A percentile compares a stretch with the other conserved stretches of the same genome.
phyloP scores from a whole-genome alignment of 495 filamentous ascomycete species.

The Usnea hakonensis region DNA sequence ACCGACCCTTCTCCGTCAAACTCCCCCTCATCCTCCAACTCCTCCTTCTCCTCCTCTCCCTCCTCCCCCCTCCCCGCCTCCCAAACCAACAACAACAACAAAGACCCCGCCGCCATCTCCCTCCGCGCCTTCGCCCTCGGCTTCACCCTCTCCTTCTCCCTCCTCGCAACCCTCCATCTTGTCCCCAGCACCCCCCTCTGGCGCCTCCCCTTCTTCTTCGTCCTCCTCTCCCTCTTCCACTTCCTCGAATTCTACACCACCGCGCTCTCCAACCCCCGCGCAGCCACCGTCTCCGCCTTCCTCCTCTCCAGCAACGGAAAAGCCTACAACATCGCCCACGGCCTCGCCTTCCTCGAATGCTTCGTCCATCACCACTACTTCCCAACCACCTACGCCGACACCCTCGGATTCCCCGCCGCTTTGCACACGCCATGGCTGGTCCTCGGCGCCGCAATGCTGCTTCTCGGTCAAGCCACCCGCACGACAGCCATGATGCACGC shows the following conservation, averaged over 20 bases:
- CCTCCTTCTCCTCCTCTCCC: background rate
- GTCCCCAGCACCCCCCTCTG: slow-evolving; percentile 53
- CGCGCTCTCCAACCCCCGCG: slow-evolving; percentile 67
- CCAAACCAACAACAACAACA: slow-evolving; percentile 11
- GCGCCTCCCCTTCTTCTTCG: slow-evolving; percentile 76
- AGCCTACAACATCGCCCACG: slow-evolving; percentile 77
- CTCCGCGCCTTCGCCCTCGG: slow-evolving; percentile 60
- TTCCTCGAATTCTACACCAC: slow-evolving; percentile 94
- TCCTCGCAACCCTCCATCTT: slow-evolving; percentile 44
- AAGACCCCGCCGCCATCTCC: slow-evolving; percentile 70
- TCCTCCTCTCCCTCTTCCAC: slow-evolving; percentile 73
- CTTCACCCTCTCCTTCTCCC: slow-evolving; percentile 38
- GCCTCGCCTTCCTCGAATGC: slow-evolving; percentile 63
- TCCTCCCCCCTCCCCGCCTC: background rate
- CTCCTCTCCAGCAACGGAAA: slow-evolving; percentile 79
- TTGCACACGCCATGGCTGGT: slow-evolving; percentile 25
- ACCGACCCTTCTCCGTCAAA: background rate
- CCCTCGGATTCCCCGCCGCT: slow-evolving; percentile 15
- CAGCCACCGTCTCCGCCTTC: slow-evolving; percentile 67
- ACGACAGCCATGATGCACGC: slow-evolving; percentile 81
- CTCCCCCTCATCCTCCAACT: background rate
- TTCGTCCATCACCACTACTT: slow-evolving; percentile 50
- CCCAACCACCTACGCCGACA: slow-evolving; percentile 30
- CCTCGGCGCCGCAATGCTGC: slow-evolving; percentile 55
- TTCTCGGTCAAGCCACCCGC: slow-evolving; percentile 63